These are phyloP conservation scores for Sanghuangporus baumii DNA, from an alignment of 1,284 basidiomycete species.

Conservation along the genomic window DNA sequence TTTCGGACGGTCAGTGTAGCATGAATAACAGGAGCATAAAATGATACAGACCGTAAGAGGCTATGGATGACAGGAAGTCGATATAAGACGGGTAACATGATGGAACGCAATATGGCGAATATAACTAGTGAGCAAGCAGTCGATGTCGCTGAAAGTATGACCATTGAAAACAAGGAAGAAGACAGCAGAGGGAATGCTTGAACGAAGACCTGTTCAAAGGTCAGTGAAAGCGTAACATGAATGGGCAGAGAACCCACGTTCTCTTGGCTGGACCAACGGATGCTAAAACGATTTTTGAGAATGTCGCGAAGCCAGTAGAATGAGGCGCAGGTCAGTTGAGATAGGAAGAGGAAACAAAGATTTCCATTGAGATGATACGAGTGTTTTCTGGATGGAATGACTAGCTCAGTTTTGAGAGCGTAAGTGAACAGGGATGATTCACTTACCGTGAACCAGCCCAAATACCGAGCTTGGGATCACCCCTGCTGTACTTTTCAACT, in stretches of 20 bases:
- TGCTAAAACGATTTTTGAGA: conserved; percentile 52
- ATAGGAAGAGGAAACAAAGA: conserved; percentile 49
- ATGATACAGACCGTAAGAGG: conserved; percentile 30
- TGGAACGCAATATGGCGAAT: conserved; percentile 40
- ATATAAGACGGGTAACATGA: conserved; percentile 47
- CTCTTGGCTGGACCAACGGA: conserved; percentile 36
- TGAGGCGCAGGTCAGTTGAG: conserved; percentile 42
- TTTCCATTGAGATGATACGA: conserved; percentile 65
- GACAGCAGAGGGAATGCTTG: conserved; percentile 27
- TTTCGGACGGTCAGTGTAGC: neutral
- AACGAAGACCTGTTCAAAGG: conserved; percentile 21
- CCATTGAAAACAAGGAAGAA: conserved; percentile 32
- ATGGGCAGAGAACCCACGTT: conserved; percentile 10
- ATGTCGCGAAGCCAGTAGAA: conserved; percentile 48
- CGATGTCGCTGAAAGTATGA: conserved; percentile 36
- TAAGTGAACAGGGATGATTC: neutral
- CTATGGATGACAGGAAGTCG: conserved; percentile 44
- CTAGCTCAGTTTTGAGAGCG: neutral
- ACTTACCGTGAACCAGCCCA: conserved; percentile 63
- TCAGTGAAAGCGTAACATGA: conserved; percentile 10
- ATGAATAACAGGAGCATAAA: neutral
- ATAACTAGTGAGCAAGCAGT: conserved; percentile 33
- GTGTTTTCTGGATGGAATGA: conserved; percentile 45
- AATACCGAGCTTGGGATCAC: conserved; percentile 39
- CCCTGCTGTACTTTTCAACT: conserved; percentile 25